Evolutionary conservation across 768 basidiomycete species (phyloP), one percentile per base, ranked within the genome.

Genomic region (Trametes elegans): DNA sequence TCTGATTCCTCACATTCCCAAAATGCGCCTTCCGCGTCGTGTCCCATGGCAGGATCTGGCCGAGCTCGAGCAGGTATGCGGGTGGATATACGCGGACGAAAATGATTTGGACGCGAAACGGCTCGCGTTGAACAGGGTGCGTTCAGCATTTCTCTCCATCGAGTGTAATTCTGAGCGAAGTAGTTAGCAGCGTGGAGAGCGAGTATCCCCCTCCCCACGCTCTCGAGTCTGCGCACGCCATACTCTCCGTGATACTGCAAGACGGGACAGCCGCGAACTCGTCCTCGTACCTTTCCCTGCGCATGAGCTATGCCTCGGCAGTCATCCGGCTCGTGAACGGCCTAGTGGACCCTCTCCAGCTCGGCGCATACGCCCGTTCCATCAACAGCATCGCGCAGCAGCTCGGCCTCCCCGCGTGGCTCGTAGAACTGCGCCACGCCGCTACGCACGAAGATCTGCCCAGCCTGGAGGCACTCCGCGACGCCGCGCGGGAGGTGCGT

Each of bases 401-500:
- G 64, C 79, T 99, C 10, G 87, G 88, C 0, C 75, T 99, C 1
- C 96, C 97, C 0, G 72, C 78, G 0, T 94, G 90, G 87, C 76
- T 98, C 9, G 94, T 99, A 11, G 92, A 96, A 61, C 76, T 98
- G 10, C 79, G 97, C 35, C 97, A 98, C 73, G 91, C 93, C 24
- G 91, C 92, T 11, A 99, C 97, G 1, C 97, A 98, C 64, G 96
- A 98, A 65, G 92, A 96, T 57, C 73, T 98, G 11, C 97, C 96
- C 0, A 87, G 87, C 60, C 74, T 98, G 9, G 83, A 86, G 49
- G 70, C 94, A 5, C 76, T 97, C 16, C 80, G 88, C 49, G 84
- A 90, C 55, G 93, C 85, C 0, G 82, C 86, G 28, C 75, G 78
- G 51, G 87, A 95, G 80, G 93, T 81, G 58, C 46, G 55, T 55